Percentiles rank a stretch among this genome's conserved stretches.
Evolutionary conservation across 345 rosid genomes (phyloP).

Genomic region (Adansonia digitata): DNA sequence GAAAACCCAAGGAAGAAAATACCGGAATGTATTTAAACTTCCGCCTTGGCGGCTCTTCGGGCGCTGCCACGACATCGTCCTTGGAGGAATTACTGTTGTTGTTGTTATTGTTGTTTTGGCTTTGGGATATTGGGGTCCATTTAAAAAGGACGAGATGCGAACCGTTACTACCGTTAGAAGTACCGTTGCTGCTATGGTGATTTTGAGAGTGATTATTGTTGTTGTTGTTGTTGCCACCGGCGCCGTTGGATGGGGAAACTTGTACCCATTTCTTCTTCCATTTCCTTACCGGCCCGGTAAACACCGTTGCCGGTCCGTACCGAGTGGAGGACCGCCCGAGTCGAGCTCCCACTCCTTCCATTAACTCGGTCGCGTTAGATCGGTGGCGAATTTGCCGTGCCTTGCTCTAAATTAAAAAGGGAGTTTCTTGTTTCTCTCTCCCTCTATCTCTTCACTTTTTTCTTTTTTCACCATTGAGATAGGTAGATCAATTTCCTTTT

Average conservation of each 20-base stretch:
- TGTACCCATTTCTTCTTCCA: slow-evolving; percentile 99
- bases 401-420: slow-evolving; percentile 4
- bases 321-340: slow-evolving; percentile 96
- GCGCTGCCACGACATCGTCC: slow-evolving; percentile 23
- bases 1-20: slow-evolving; percentile 7
- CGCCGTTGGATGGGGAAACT: slow-evolving; percentile 46
- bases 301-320: slow-evolving; percentile 90
- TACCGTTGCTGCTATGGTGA: slow-evolving; percentile 28
- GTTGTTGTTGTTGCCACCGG: slow-evolving; percentile 13
- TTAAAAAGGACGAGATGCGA: slow-evolving; percentile 73
- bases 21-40: slow-evolving; percentile 96
- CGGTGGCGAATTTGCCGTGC: slow-evolving; percentile 20
- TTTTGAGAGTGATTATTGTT: slow-evolving; percentile 23
- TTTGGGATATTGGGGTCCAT: slow-evolving; percentile 78
- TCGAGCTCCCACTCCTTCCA: slow-evolving; percentile 99
- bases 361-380: slow-evolving; percentile 22
- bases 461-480: neutral
- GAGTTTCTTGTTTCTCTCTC: slow-evolving; percentile 1
- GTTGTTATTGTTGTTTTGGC: slow-evolving; percentile 25
- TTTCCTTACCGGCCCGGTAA: slow-evolving; percentile 90
- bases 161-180: slow-evolving; percentile 48
- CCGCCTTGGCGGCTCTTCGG: slow-evolving; percentile 68
- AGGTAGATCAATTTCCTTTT: neutral
- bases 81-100: slow-evolving; percentile 32
- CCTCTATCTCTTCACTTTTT: slow-evolving; percentile 11